phyloP scores from a whole-genome alignment of 2,329 filamentous ascomycete genomes.

The Fusarium sp. region DNA sequence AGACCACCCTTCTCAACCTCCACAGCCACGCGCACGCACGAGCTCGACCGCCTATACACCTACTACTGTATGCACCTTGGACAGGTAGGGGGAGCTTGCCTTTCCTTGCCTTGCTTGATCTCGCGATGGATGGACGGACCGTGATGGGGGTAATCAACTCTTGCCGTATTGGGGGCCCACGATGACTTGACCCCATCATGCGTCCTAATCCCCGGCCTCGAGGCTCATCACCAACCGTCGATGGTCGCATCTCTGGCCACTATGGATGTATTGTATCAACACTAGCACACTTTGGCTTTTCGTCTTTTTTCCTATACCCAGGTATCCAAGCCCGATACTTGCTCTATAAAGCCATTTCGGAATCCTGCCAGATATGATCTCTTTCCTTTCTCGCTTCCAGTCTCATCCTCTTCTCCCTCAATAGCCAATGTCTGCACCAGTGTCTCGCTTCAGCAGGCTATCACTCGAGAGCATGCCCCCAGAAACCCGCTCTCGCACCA shows the following conservation, averaged over 20 bases:
- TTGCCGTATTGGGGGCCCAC: constrained; percentile 11
- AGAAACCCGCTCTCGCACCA: constrained; percentile 33
- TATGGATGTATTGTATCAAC: constrained; percentile 8
- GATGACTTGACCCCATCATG: constrained; percentile 34
- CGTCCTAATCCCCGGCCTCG: constrained; percentile 25
- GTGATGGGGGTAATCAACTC: neutral
- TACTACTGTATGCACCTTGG: neutral
- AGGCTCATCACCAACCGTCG: constrained; percentile 38
- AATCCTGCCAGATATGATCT: constrained; percentile 2
- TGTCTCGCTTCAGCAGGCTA: constrained; percentile 45
- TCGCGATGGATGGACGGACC: neutral
- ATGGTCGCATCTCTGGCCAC: constrained; percentile 34
- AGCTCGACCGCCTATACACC: neutral
- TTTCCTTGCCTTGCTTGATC: neutral
- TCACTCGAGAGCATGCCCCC: constrained; percentile 48
- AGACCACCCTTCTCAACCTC: constrained; percentile 26
- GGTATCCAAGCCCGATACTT: neutral
- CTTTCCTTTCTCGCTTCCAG: neutral
- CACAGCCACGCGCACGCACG: constrained; percentile 34
- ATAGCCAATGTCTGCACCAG: constrained; percentile 44
- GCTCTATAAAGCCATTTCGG: constrained; percentile 38
- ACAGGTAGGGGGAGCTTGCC: neutral
- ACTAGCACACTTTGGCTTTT: neutral
- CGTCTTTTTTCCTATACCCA: neutral
- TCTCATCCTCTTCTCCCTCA: constrained; percentile 1